These are phyloP conservation scores for Russula lepida DNA, from an alignment of 768 basidiomycete genomes.

Conservation along the genomic window DNA sequence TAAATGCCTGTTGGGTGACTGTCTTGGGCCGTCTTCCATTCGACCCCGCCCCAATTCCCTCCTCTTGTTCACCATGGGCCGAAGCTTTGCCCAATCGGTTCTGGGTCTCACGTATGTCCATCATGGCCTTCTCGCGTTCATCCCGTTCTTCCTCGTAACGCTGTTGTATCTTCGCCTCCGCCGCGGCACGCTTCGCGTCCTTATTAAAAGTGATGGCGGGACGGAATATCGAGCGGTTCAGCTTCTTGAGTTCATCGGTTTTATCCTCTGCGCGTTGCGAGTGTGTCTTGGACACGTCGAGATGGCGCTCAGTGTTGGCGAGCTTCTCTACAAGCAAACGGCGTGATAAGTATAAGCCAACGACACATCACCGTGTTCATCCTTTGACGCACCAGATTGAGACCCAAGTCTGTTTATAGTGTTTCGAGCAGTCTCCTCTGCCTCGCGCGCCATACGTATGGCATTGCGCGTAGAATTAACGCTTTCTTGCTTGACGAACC, in stretches of 20 bases:
- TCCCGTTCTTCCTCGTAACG: conserved; percentile 83
- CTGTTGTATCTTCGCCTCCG: conserved; percentile 73
- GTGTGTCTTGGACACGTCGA: conserved; percentile 87
- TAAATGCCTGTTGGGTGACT: conserved; percentile 42
- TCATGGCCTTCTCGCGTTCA: conserved; percentile 78
- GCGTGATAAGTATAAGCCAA: background rate
- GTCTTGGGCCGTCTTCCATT: conserved; percentile 37
- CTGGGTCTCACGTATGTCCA: conserved; percentile 81
- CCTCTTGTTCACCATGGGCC: conserved; percentile 47
- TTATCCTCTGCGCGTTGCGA: conserved; percentile 85
- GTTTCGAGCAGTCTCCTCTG: conserved; percentile 87
- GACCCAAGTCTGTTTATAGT: conserved; percentile 79
- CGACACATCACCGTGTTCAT: background rate
- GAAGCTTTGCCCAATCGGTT: conserved; percentile 72
- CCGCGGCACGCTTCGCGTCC: conserved; percentile 77
- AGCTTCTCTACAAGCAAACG: conserved; percentile 53
- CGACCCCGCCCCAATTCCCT: conserved; percentile 36
- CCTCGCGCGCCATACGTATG: conserved; percentile 85
- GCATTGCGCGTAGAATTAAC: conserved; percentile 88
- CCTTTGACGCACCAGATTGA: conserved; percentile 75
- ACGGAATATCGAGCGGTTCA: conserved; percentile 92
- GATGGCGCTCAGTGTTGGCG: conserved; percentile 89
- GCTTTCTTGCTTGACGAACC: conserved; percentile 85
- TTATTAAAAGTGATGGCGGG: conserved; percentile 92
- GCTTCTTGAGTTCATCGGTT: conserved; percentile 86